A percentile compares a stretch with the other conserved stretches of the same genome.
These are phyloP conservation scores for Leccinum uliginosum DNA, from an alignment of 768 basidiomycete species.

Conservation along the genomic window DNA sequence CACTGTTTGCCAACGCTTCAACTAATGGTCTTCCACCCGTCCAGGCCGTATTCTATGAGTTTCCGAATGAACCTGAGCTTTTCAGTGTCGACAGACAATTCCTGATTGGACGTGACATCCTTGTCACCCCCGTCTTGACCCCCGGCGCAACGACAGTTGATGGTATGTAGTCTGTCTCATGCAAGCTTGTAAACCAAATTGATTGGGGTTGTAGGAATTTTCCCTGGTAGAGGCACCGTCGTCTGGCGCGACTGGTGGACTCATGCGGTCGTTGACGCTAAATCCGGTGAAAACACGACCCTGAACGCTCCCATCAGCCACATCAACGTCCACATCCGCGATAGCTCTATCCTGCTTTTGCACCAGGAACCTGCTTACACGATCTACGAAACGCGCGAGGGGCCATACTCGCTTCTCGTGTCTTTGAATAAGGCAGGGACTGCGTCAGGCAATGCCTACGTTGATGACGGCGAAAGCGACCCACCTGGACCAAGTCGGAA, in stretches of 20 bases:
- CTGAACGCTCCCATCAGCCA: slow-evolving; percentile 67
- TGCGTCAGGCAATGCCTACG: slow-evolving; percentile 57
- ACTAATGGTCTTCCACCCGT: slow-evolving; percentile 63
- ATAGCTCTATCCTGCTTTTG: slow-evolving; percentile 59
- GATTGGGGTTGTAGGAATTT: slow-evolving; percentile 41
- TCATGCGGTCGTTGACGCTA: slow-evolving; percentile 47
- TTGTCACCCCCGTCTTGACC: slow-evolving; percentile 71
- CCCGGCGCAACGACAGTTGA: slow-evolving; percentile 67
- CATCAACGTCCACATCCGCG: slow-evolving; percentile 75
- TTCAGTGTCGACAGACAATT: slow-evolving; percentile 66
- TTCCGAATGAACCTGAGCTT: slow-evolving; percentile 63
- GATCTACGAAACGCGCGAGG: slow-evolving; percentile 56
- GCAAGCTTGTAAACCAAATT: neutral
- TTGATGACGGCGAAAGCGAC: slow-evolving; percentile 67
- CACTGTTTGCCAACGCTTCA: slow-evolving; percentile 68
- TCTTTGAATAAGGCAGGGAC: slow-evolving; percentile 43
- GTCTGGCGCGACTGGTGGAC: slow-evolving; percentile 76
- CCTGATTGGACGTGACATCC: slow-evolving; percentile 63
- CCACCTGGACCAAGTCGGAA: slow-evolving; percentile 51
- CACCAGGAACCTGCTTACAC: slow-evolving; percentile 65
- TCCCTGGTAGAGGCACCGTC: slow-evolving; percentile 56
- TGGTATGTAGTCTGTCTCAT: slow-evolving; percentile 35
- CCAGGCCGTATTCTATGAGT: slow-evolving; percentile 74
- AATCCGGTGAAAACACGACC: slow-evolving; percentile 40
- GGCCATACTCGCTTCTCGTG: slow-evolving; percentile 60